These are phyloP conservation scores for Colletotrichum liaoningense DNA, from an alignment of 2,329 filamentous ascomycete genomes.

Conservation along the genomic window DNA sequence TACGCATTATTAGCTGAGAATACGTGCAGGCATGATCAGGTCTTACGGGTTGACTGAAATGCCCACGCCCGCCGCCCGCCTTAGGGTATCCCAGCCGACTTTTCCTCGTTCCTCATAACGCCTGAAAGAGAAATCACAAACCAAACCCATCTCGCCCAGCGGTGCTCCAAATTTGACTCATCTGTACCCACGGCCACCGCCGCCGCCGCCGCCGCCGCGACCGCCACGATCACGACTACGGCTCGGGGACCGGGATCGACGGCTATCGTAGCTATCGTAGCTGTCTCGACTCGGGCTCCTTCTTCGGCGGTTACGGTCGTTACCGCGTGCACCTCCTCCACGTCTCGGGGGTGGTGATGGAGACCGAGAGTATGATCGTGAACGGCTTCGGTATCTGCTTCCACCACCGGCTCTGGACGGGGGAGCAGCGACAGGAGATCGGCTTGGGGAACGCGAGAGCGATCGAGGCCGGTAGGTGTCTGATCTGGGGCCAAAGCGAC, in stretches of 20 bases:
- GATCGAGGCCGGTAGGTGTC: constrained; percentile 74
- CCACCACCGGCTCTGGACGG: constrained; percentile 46
- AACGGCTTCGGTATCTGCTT: constrained; percentile 58
- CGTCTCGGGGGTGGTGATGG: constrained; percentile 52
- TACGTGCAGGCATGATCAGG: constrained; percentile 20
- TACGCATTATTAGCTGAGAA: constrained; percentile 32
- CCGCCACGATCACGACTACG: constrained; percentile 23
- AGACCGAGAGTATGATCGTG: constrained; percentile 59
- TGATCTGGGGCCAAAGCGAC: constrained; percentile 55
- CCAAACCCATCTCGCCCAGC: not conserved
- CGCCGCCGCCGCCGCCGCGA: not conserved
- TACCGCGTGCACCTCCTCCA: constrained; percentile 43
- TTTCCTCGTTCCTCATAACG: constrained; percentile 30
- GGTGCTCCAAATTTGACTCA: not conserved
- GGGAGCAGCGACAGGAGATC: constrained; percentile 49
- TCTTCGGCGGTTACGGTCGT: constrained; percentile 43
- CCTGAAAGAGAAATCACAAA: constrained; percentile 19
- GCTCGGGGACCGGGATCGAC: constrained; percentile 39
- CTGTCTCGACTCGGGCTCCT: constrained; percentile 48
- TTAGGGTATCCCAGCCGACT: constrained; percentile 11
- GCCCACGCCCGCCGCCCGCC: constrained; percentile 21
- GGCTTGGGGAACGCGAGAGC: constrained; percentile 59
- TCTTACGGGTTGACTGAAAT: constrained; percentile 31
- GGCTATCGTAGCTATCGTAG: constrained; percentile 53
- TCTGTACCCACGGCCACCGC: constrained; percentile 22